phyloP scores from a whole-genome alignment of 2,329 filamentous ascomycete genomes.

The Mycosphaerella sp. region DNA sequence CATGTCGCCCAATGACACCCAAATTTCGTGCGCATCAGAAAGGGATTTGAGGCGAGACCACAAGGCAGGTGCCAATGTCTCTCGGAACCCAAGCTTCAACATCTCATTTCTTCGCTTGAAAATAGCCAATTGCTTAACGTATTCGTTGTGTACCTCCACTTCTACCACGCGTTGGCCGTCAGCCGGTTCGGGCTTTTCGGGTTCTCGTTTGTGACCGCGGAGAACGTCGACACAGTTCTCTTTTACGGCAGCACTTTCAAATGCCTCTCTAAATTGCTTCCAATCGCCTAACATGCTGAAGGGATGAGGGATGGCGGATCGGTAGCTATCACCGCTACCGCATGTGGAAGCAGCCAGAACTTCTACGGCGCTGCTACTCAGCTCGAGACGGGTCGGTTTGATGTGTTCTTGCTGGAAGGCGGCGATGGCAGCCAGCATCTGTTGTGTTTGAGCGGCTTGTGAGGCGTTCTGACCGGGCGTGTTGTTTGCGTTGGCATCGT shows the following conservation, averaged over 20 bases:
- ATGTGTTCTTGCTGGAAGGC: constrained; percentile 28
- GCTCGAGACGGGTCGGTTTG: constrained; percentile 22
- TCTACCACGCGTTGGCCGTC: constrained; percentile 15
- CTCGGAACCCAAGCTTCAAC: constrained; percentile 24
- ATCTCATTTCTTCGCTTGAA: constrained; percentile 29
- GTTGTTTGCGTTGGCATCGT: constrained; percentile 5
- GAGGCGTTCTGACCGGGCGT: constrained; percentile 2
- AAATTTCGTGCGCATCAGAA: constrained; percentile 24
- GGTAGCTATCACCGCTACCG: constrained; percentile 29
- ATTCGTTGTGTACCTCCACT: constrained; percentile 31
- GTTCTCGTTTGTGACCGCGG: constrained; percentile 26
- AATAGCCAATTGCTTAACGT: constrained; percentile 32
- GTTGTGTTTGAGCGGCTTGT: constrained; percentile 15
- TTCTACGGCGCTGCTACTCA: constrained; percentile 28
- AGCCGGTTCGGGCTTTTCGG: constrained; percentile 17
- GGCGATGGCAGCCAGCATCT: constrained; percentile 17
- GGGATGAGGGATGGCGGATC: constrained; percentile 12
- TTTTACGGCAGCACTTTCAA: constrained; percentile 27
- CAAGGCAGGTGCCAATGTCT: constrained; percentile 23
- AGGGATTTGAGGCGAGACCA: constrained; percentile 24
- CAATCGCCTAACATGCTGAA: constrained; percentile 24
- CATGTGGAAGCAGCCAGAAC: constrained; percentile 28
- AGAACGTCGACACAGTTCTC: constrained; percentile 31
- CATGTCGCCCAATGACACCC: constrained; percentile 27
- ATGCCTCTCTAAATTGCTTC: constrained; percentile 25